phyloP scores from a whole-genome alignment of 108 stramenopile species.

The Fragilaria crotonensis region DNA sequence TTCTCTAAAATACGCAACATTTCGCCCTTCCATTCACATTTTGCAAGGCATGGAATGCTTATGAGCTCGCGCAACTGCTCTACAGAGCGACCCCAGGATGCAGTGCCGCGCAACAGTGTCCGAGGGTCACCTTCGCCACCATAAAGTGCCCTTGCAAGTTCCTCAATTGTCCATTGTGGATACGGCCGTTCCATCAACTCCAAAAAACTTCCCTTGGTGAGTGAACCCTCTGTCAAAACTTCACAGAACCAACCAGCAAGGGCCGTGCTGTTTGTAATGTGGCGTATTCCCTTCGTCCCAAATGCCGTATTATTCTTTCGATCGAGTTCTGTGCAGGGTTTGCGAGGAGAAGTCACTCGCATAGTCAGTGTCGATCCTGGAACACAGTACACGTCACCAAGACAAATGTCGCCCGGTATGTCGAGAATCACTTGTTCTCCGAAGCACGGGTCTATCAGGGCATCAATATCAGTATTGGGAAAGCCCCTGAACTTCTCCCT shows the following conservation, averaged over 20 bases:
- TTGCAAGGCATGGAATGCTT: slow-evolving; percentile 12
- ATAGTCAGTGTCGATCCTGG: slow-evolving; percentile 15
- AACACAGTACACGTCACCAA: slow-evolving; percentile 33
- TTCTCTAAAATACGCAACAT: not conserved
- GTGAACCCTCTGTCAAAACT: slow-evolving; percentile 17
- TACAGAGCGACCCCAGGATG: slow-evolving; percentile 14
- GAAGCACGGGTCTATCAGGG: slow-evolving; percentile 8
- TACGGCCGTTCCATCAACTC: slow-evolving; percentile 11
- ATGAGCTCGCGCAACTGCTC: slow-evolving; percentile 19
- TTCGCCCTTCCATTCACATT: slow-evolving; percentile 27
- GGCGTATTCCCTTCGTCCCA: slow-evolving; percentile 13
- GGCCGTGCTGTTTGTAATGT: slow-evolving; percentile 1
- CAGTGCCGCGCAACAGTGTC: not conserved
- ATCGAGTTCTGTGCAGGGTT: slow-evolving; percentile 19
- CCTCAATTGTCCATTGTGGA: slow-evolving; percentile 25
- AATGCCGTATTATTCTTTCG: slow-evolving; percentile 11
- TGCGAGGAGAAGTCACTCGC: slow-evolving; percentile 21
- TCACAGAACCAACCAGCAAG: slow-evolving; percentile 27
- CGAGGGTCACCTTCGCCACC: slow-evolving; percentile 11
- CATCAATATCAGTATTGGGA: not conserved
- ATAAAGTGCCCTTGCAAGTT: slow-evolving; percentile 16
- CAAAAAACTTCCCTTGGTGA: slow-evolving; percentile 20
- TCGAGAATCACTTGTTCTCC: slow-evolving; percentile 28
- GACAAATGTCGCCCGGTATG: slow-evolving; percentile 11
- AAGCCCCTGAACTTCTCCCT: not conserved